Conservation (phyloP, 306 rosid genomes). For the Casuarina cunninghamiana region DNA sequence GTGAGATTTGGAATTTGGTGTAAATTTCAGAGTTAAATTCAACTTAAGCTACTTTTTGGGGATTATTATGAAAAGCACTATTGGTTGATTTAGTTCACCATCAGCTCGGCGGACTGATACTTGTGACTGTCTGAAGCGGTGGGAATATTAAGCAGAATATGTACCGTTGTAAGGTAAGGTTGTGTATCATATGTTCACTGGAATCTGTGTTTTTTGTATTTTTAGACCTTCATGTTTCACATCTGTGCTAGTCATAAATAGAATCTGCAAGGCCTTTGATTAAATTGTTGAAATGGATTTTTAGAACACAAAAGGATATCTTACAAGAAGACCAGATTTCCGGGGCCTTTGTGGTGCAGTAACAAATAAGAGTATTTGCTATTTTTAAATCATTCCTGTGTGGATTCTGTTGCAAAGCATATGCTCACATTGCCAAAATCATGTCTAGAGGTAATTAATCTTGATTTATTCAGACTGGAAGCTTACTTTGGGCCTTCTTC, state of each 20-base stretch:
- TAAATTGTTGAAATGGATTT: neutral
- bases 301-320: neutral
- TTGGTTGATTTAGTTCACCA: neutral
- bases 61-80: neutral
- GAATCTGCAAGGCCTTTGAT: neutral
- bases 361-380: neutral
- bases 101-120: neutral
- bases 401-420: neutral
- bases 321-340: neutral
- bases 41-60: neutral
- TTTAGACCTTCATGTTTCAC: neutral
- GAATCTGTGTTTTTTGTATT: neutral
- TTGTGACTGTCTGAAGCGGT: neutral
- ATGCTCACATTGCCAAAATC: neutral
- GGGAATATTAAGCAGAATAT: neutral
- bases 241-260: neutral
- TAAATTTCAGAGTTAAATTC: neutral
- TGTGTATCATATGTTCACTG: neutral
- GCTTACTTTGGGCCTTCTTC: slow-evolving; percentile 14
- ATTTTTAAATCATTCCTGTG: neutral
- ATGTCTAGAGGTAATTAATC: neutral
- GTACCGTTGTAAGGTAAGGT: neutral
- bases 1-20: neutral
- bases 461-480: neutral
- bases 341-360: neutral